These are phyloP conservation scores for Zygoascus tannicola DNA, from an alignment of 805 yeast genomes.

Conservation along the genomic window DNA sequence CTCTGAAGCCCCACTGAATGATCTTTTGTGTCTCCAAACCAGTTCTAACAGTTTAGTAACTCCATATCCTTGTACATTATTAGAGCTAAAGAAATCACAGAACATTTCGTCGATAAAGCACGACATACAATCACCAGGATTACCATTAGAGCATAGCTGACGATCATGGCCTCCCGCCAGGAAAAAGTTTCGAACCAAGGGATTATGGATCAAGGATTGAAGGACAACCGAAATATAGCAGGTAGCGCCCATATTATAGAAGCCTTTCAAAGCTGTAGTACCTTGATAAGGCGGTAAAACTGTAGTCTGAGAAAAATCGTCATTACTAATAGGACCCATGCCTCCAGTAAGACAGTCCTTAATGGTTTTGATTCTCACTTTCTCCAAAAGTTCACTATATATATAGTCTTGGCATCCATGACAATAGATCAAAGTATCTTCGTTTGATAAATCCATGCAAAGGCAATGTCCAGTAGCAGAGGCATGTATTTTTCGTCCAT, in stretches of 20 bases:
- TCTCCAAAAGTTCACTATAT: constrained; percentile 49
- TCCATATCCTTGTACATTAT: constrained; percentile 60
- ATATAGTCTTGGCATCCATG: constrained; percentile 69
- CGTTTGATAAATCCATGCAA: constrained; percentile 50
- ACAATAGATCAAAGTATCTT: constrained; percentile 58
- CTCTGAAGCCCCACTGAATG: constrained; percentile 90
- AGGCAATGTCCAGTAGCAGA: constrained; percentile 26
- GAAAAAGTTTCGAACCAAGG: constrained; percentile 69
- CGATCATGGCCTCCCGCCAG: constrained; percentile 68
- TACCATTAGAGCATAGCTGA: constrained; percentile 25
- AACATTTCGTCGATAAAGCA: constrained; percentile 80
- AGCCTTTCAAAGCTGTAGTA: constrained; percentile 74
- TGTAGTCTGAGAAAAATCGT: background rate
- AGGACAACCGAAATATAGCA: constrained; percentile 93
- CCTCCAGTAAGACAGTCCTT: background rate
- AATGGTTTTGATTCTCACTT: constrained; percentile 30
- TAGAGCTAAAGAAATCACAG: constrained; percentile 59
- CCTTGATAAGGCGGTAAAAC: constrained; percentile 42
- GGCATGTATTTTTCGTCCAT: constrained; percentile 9
- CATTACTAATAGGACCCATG: background rate
- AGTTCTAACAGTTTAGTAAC: constrained; percentile 73
- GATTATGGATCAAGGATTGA: constrained; percentile 86
- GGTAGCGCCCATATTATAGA: constrained; percentile 92
- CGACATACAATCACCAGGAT: constrained; percentile 48
- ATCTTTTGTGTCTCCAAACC: constrained; percentile 69